A percentile compares a stretch with the other conserved stretches of the same genome.
Evolutionary conservation across 2,329 filamentous ascomycete genomes (phyloP).

Genomic region (Lecanicillium sp.): DNA sequence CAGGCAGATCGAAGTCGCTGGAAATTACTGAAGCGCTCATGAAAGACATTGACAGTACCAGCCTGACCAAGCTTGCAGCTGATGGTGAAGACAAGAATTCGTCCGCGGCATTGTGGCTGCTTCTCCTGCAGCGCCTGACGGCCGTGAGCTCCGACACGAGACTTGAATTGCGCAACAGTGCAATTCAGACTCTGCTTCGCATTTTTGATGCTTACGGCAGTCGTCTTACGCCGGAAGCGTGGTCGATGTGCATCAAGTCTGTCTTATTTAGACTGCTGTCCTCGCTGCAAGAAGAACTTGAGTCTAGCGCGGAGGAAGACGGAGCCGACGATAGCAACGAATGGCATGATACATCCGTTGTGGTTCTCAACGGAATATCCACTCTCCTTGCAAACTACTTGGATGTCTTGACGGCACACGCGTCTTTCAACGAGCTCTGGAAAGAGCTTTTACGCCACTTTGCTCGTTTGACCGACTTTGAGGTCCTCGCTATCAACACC

Average conservation of each 20-base stretch:
- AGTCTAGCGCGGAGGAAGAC: conserved; percentile 30
- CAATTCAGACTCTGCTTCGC: conserved; percentile 82
- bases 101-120: conserved; percentile 70
- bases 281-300: conserved; percentile 57
- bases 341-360: conserved; percentile 70
- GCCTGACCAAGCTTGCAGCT: conserved; percentile 53
- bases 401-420: conserved; percentile 59
- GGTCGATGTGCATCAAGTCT: conserved; percentile 74
- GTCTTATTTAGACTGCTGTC: conserved; percentile 75
- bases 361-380: conserved; percentile 67
- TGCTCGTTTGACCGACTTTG: conserved; percentile 55
- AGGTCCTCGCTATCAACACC: conserved; percentile 64
- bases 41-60: conserved; percentile 41
- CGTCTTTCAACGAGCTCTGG: conserved; percentile 69
- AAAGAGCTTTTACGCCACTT: conserved; percentile 65
- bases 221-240: conserved; percentile 68
- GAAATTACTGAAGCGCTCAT: conserved; percentile 53
- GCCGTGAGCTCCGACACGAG: conserved; percentile 65
- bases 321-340: conserved; percentile 42
- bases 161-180: conserved; percentile 74
- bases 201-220: conserved; percentile 91
- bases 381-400: conserved; percentile 72
- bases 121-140: conserved; percentile 65
- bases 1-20: conserved; percentile 51
- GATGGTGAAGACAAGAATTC: conserved; percentile 55